Evolutionary conservation across 495 filamentous ascomycete genomes (phyloP).

Genomic region (Tirmania nivea): DNA sequence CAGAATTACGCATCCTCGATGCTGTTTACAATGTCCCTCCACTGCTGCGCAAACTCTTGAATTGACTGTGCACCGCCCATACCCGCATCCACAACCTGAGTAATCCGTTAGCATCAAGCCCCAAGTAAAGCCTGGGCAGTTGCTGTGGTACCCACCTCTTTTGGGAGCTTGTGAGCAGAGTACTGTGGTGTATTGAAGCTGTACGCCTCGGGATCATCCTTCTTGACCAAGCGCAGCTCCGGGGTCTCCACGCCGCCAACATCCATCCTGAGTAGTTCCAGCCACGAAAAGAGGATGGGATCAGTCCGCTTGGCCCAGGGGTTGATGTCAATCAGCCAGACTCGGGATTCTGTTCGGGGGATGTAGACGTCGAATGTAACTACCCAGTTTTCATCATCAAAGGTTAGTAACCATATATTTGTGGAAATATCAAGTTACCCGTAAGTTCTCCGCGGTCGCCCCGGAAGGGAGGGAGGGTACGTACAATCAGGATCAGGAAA

Average conservation of each 20-base stretch:
- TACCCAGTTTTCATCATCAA: neutral
- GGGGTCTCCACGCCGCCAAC: conserved; percentile 25
- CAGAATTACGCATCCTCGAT: conserved; percentile 7
- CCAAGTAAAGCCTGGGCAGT: no score
- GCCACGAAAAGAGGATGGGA: conserved; percentile 71
- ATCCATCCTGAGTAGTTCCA: conserved; percentile 52
- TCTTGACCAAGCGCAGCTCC: conserved; percentile 61
- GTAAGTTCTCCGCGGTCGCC: no score
- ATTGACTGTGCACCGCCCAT: conserved; percentile 49
- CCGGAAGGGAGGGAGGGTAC: neutral
- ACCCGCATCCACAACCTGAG: conserved; percentile 62
- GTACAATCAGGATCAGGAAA: conserved; percentile 57
- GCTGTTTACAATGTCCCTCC: conserved; percentile 55
- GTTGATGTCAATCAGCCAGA: conserved; percentile 84
- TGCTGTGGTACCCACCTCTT: conserved; percentile 26
- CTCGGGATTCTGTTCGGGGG: conserved; percentile 50
- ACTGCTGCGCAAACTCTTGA: conserved; percentile 67
- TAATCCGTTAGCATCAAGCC: no score
- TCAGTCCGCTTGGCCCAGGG: conserved; percentile 87
- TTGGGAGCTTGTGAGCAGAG: conserved; percentile 85
- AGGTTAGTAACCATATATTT: no score
- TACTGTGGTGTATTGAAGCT: conserved; percentile 69
- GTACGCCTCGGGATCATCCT: conserved; percentile 29
- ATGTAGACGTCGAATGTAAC: conserved; percentile 79
- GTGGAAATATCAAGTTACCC: no score